Conservation (phyloP, 352 stramenopile genomes). For the Phytopythium montanum region DNA sequence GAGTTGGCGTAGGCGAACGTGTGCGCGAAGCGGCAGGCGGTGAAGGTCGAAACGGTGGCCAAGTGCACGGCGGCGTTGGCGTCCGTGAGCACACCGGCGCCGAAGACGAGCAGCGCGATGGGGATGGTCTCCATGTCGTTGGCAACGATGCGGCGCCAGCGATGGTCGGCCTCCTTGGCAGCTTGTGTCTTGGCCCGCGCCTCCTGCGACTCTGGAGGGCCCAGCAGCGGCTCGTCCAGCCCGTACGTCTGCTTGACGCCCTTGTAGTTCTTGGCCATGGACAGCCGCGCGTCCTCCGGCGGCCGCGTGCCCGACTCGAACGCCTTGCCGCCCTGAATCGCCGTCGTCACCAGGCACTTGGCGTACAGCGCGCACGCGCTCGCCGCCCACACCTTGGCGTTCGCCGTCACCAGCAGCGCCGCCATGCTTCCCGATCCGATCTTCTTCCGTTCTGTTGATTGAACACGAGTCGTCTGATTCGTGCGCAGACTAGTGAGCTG, state of each 20-base stretch:
- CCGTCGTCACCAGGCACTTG: conserved; percentile 29
- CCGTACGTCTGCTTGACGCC: conserved; percentile 25
- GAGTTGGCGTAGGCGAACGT: conserved; percentile 37
- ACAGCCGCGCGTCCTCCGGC: conserved; percentile 21
- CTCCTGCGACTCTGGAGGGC: neutral
- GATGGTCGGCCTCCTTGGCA: conserved; percentile 24
- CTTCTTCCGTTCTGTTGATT: neutral
- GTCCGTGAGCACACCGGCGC: conserved; percentile 22
- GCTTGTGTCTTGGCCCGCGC: conserved; percentile 12
- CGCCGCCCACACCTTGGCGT: conserved; percentile 21
- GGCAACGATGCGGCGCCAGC: conserved; percentile 44
- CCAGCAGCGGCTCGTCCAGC: conserved; percentile 1
- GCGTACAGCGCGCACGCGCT: conserved; percentile 14
- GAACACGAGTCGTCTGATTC: too few relatives aligned
- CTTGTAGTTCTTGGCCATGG: conserved; percentile 4
- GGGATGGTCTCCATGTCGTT: conserved; percentile 57
- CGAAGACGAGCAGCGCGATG: conserved; percentile 36
- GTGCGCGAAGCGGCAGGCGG: conserved; percentile 25
- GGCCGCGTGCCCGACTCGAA: conserved; percentile 25
- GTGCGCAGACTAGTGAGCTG: too few relatives aligned
- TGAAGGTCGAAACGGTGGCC: conserved; percentile 28
- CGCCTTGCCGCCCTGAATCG: conserved; percentile 27
- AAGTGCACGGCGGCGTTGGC: conserved; percentile 16
- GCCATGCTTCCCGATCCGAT: neutral
- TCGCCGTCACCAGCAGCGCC: conserved; percentile 11